Conservation (phyloP, 2,329 filamentous ascomycete genomes). For the Paraconiothyrium brasiliense region DNA sequence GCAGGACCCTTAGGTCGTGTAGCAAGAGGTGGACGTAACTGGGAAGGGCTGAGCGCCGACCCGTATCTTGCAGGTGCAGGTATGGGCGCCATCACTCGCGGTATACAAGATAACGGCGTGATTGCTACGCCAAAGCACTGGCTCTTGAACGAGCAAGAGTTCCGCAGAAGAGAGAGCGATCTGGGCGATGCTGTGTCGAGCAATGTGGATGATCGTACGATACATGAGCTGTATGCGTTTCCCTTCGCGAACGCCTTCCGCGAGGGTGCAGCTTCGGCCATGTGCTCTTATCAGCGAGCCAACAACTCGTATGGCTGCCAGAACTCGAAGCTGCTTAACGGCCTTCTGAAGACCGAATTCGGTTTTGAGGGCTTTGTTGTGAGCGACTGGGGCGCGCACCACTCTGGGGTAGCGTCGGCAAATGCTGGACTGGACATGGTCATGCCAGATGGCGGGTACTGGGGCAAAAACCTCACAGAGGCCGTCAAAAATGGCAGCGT, state of each 20-base stretch:
- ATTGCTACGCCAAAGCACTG: conserved; percentile 43
- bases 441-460: conserved; percentile 46
- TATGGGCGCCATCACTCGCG: conserved; percentile 59
- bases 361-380: conserved; percentile 58
- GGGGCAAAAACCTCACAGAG: conserved; percentile 41
- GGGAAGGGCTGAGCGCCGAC: conserved; percentile 77
- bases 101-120: conserved; percentile 64
- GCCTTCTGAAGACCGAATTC: conserved; percentile 61
- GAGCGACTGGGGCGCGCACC: conserved; percentile 57
- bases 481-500: conserved; percentile 43
- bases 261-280: conserved; percentile 66
- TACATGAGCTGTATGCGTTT: conserved; percentile 74
- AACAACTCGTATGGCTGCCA: conserved; percentile 47
- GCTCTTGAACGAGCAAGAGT: conserved; percentile 67
- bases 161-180: conserved; percentile 43
- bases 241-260: conserved; percentile 69
- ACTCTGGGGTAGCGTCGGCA: conserved; percentile 56
- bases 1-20: conserved; percentile 77
- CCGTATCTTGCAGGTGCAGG: conserved; percentile 68
- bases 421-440: conserved; percentile 60
- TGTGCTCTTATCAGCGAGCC: conserved; percentile 62
- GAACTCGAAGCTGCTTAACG: conserved; percentile 56
- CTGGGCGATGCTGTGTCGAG: conserved; percentile 66
- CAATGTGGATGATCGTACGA: conserved; percentile 70
- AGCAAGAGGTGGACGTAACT: conserved; percentile 75